Conservation (phyloP, 352 stramenopile species). For the Globisporangium paddicum region DNA sequence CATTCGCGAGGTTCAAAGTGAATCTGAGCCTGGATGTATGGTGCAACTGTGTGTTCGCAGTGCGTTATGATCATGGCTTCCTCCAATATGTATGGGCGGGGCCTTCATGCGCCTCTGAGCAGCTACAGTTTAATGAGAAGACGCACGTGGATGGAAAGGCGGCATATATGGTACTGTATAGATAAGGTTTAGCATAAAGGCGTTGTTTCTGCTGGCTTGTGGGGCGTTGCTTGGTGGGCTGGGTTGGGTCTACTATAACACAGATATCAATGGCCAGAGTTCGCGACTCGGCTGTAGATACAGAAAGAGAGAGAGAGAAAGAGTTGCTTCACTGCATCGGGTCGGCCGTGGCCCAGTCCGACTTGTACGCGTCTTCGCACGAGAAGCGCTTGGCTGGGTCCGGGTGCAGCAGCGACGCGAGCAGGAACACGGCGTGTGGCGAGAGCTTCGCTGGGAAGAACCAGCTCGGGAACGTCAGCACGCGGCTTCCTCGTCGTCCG, state of each 20-base stretch:
- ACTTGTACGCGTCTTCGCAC: slow-evolving; percentile 81
- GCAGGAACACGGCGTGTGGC: slow-evolving; percentile 52
- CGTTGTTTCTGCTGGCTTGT: not conserved
- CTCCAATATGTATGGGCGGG: too few species aligned
- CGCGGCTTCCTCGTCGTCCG: slow-evolving; percentile 28
- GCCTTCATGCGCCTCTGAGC: too few species aligned
- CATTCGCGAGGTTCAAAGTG: too few species aligned
- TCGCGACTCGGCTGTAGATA: slow-evolving; percentile 3
- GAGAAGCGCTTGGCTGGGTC: slow-evolving; percentile 74
- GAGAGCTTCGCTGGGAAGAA: slow-evolving; percentile 80
- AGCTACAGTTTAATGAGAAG: too few species aligned
- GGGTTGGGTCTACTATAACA: slow-evolving; percentile 12
- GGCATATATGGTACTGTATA: slow-evolving; percentile 17
- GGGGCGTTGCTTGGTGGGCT: not conserved
- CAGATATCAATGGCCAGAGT: slow-evolving; percentile 5
- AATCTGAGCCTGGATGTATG: too few species aligned
- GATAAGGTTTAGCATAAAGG: slow-evolving; percentile 5
- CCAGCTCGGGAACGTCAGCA: slow-evolving; percentile 74
- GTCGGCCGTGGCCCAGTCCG: slow-evolving; percentile 49
- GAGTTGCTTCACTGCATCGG: slow-evolving; percentile 20
- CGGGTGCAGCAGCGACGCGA: slow-evolving; percentile 79
- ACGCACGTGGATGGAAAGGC: not conserved
- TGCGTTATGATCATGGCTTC: too few species aligned
- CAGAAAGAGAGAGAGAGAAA: slow-evolving; percentile 19
- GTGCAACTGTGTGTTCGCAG: too few species aligned